Conservation (phyloP, 768 basidiomycete genomes). For the Pleurotus tuoliensis region DNA sequence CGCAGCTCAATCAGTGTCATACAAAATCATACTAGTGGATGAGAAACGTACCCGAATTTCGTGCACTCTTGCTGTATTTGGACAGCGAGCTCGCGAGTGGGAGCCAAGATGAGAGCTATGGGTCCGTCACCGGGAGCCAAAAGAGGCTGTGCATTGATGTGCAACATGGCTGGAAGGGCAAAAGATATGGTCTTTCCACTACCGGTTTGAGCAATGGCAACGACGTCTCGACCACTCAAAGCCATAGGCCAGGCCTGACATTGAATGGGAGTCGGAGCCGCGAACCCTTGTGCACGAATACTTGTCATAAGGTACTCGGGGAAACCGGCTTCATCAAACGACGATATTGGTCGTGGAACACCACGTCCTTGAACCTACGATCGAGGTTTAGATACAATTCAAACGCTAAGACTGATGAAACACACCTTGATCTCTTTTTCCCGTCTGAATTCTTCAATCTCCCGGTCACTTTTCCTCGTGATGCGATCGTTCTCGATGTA, state of each 20-base stretch:
- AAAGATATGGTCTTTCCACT: constrained; percentile 99
- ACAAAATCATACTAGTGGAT: constrained; percentile 1
- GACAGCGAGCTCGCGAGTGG: constrained; percentile 96
- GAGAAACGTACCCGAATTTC: constrained; percentile 78
- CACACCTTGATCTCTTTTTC: constrained; percentile 83
- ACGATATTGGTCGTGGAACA: constrained; percentile 85
- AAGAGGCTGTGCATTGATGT: constrained; percentile 99
- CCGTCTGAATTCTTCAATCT: constrained; percentile 84
- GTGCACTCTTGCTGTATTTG: constrained; percentile 99
- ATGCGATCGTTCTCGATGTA: constrained; percentile 90
- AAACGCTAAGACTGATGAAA: constrained; percentile 4
- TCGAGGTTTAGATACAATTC: constrained; percentile 2
- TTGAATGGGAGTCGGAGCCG: constrained; percentile 89
- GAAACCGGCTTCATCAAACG: constrained; percentile 94
- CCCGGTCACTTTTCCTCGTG: constrained; percentile 68
- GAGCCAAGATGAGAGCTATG: constrained; percentile 93
- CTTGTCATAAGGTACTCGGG: constrained; percentile 95
- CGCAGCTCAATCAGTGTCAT: constrained; percentile 3
- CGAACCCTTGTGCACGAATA: constrained; percentile 92
- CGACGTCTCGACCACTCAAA: constrained; percentile 86
- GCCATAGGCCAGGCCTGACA: constrained; percentile 99
- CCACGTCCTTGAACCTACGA: constrained; percentile 78
- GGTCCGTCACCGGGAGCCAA: constrained; percentile 94
- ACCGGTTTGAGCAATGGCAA: constrained; percentile 97
- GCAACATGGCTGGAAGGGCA: constrained; percentile 97